Conservation (phyloP, 768 basidiomycete species). For the Tricholoma sp. region DNA sequence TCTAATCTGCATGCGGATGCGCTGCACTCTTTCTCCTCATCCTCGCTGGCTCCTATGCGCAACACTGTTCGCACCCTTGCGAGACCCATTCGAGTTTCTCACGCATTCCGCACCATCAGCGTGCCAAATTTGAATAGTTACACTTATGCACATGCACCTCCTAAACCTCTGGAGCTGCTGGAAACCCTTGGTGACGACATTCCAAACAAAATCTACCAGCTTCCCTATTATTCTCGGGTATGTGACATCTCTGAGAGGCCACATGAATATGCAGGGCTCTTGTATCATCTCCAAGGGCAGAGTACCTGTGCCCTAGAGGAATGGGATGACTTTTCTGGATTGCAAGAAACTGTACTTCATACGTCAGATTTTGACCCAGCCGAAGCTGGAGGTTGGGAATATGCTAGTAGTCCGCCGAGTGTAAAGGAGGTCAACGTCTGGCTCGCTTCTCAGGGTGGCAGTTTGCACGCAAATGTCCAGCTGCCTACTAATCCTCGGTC, state of each 20-base stretch:
- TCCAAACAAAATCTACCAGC: conserved; percentile 59
- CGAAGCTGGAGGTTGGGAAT: conserved; percentile 73
- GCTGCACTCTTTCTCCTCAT: conserved; percentile 4
- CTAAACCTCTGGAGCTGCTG: conserved; percentile 42
- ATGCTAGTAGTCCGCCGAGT: conserved; percentile 64
- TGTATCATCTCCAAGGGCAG: conserved; percentile 66
- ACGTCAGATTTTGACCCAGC: conserved; percentile 16
- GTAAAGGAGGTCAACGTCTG: conserved; percentile 48
- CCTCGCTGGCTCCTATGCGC: not conserved
- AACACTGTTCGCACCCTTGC: not conserved
- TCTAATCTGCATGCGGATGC: not conserved
- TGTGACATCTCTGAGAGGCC: conserved; percentile 64
- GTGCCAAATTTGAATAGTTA: conserved; percentile 33
- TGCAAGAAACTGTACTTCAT: not conserved
- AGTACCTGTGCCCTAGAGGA: conserved; percentile 54
- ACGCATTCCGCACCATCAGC: conserved; percentile 21
- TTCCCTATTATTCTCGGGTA: conserved; percentile 76
- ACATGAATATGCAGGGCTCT: conserved; percentile 74
- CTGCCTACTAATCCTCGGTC: conserved; percentile 17
- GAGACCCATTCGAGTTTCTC: conserved; percentile 21
- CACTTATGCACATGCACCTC: conserved; percentile 46
- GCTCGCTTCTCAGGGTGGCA: conserved; percentile 34
- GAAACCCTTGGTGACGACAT: conserved; percentile 41
- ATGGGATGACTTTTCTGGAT: conserved; percentile 35
- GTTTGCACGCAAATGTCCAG: conserved; percentile 9